Evolutionary conservation across 306 rosid genomes (phyloP).

Genomic region (Citrullus amarus): DNA sequence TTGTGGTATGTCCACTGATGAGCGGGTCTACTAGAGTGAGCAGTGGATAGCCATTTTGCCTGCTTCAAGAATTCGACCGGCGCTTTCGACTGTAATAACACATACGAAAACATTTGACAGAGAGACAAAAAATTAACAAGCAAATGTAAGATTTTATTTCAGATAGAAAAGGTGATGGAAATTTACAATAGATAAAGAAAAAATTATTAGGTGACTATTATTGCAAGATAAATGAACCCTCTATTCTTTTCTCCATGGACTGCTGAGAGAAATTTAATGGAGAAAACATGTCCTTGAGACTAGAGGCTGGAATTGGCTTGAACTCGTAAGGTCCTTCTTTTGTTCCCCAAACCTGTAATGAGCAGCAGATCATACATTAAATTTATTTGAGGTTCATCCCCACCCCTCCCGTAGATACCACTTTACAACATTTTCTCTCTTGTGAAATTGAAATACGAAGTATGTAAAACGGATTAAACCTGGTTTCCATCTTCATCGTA

Average conservation of each 20-base stretch:
- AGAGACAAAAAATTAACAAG: neutral
- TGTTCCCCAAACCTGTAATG: conserved; percentile 82
- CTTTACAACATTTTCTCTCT: neutral
- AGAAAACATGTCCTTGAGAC: conserved; percentile 46
- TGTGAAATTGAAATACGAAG: neutral
- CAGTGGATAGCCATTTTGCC: neutral
- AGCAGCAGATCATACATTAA: conserved; percentile 6
- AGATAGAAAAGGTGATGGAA: neutral
- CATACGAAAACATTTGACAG: neutral
- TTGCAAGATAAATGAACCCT: conserved; percentile 78
- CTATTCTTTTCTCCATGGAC: conserved; percentile 63
- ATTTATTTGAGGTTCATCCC: neutral
- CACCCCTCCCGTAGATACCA: neutral
- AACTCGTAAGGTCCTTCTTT: conserved; percentile 80
- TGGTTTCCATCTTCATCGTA: conserved; percentile 76
- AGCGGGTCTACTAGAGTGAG: neutral
- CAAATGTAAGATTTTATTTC: neutral
- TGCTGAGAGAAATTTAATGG: conserved; percentile 53
- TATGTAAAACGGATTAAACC: conserved; percentile 24
- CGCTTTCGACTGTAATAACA: neutral
- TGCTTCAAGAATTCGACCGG: neutral
- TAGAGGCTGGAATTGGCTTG: conserved; percentile 63
- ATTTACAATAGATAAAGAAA: conserved; percentile 19
- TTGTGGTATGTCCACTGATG: neutral
- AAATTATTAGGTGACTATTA: conserved; percentile 24